Base-by-base conservation (phyloP, 2,329 filamentous ascomycete genomes). In the Colletotrichum chlorophyti region DNA sequence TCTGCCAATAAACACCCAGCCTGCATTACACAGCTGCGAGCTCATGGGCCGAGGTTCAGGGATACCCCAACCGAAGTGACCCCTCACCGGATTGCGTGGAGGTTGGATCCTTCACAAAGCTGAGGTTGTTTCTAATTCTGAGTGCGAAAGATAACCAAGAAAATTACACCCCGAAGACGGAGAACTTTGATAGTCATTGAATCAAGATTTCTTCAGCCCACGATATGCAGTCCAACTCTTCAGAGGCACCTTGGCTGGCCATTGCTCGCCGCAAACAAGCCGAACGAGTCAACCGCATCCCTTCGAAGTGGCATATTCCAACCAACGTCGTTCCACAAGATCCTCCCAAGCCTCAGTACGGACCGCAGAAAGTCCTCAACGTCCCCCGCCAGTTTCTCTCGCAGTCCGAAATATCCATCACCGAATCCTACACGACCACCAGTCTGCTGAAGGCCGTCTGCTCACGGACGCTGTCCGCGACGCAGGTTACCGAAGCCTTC, bases 261-360 rank as follows among this genome's bases (percentile, higher is more conserved):
- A 50, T 60, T 3, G 45, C 57, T 9, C 37, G 32, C 14, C 51
- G 57, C 15, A 60, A 60, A 12, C 57, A 60, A 12, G 51, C 32
- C 10, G 57, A 60, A 2, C 38, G 45, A 26, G 45, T 45, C 10
- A 38, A 37, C 9, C 31, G 43, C 4, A 50, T 60, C 37, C 52
- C 57, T n/a, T 8, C 57, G 6, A 40, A 50, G 40, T 60, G 57
- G 57, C 43, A 23, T 3, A 48, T 60, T 11, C 31, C 57, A 2
- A 1, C 38, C 26, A 17, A 6, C 9, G 31, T 21, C 37, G 15
- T 57, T 26, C 57, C 57, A 0, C 31, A 23, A 40, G 51, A 60
- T 24, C 51, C 57, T 5, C 51, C 57, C 12, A 15, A 14, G 12
- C 38, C 15, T 6, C 10, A 14, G 10, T 37, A 57, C 6, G 57